Base-by-base conservation (phyloP, 1,284 basidiomycete species). In the Puccinia brachypodii region DNA sequence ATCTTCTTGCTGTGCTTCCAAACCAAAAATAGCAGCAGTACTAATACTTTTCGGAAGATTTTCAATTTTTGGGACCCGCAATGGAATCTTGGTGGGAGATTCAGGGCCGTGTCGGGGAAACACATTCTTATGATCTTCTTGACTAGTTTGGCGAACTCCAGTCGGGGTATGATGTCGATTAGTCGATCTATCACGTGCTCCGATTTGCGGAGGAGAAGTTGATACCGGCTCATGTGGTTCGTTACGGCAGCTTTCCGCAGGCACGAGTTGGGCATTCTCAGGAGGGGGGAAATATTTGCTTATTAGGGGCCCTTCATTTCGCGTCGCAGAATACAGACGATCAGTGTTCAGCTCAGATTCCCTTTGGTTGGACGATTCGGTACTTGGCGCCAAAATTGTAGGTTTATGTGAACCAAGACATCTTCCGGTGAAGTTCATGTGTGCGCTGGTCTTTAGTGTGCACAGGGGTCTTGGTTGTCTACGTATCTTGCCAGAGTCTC, bases 211-310 rank as follows among this genome's bases (percentile, higher is more conserved):
- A n/a, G 40, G 40, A 44, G 40, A 42, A 69, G 28, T 69, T 28
- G 44, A 44, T 69, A 31, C 16, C 22, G 40, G 40, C 13, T 47
- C 25, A 28, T 44, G 40, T 13, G 68, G 22, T 69, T 31, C n/a
- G 7, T 14, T 40, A 13, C 38, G 25, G 40, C 13, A 69, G 40
- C 44, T 44, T 44, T 42, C 36, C 40, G 28, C 4, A 28, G 68
- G 68, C 19, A 47, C 25, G 47, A 25, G 28, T 14, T 3, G 22
- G 14, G 25, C 9, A 31, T 69, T 69, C 8, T 13, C 6, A 47
- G 42, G 40, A 47, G 22, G 25, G n/a, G 22, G 40, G 68, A 69
- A 69, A 47, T 69, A 69, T 69, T 69, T 42, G 28, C 68, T 69
- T 6, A 22, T 19, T 47, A 14, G 3, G 40, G 40, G 44, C 28